Evolutionary conservation across 345 rosid genomes (phyloP), one percentile per base, ranked within the genome.

Genomic region (thale cress (Arabidopsis thaliana)): DNA sequence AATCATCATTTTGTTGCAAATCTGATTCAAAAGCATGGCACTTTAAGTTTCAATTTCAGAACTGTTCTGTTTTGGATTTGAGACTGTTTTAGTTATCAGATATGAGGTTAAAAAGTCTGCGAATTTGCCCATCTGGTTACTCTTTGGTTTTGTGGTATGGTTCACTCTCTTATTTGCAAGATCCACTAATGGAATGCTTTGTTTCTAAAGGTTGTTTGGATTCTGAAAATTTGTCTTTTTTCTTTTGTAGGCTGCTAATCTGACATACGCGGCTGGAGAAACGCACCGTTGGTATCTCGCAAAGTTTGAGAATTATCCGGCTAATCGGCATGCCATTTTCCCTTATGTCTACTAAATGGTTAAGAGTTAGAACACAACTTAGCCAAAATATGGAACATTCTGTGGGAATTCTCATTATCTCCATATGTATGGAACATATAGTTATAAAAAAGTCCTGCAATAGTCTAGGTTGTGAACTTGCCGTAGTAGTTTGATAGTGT

Each of bases 241-340:
- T 25, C 2, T 40, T 57, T 76, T 14, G 20, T 86, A 91, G 97
- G 97, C 85, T 63, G 85, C 80, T 4, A 93, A 91, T 83, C 83
- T 89, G 64, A 74, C 63, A 32, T 52, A 83, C 22, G 91, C 86
- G 1, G 97, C 94, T 37, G 82, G 82, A 58, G 94, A 93, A 78
- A 88, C 98, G 16, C 96, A 87, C 46, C 78, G 70, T 65, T 88
- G 97, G 98, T 88, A 89, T 76, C 82, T 55, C 13, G 69, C 42
- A 24, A 89, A 91, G 67, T 93, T 89, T 48, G 89, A 87, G 34
- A 75, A 81, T 57, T 87, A 89, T 75, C 97, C 97, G 16, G 65
- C 65, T 13, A 82, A 84, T 42, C 82, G 91, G 16, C 16, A 4
- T 30, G 89, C 87, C 20, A 72, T 93, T 34, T 55, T 91, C 33